Evolutionary conservation across 257 asterid genomes (phyloP), one percentile per base, ranked within the genome.

Genomic region (Nicotiana benthamiana): DNA sequence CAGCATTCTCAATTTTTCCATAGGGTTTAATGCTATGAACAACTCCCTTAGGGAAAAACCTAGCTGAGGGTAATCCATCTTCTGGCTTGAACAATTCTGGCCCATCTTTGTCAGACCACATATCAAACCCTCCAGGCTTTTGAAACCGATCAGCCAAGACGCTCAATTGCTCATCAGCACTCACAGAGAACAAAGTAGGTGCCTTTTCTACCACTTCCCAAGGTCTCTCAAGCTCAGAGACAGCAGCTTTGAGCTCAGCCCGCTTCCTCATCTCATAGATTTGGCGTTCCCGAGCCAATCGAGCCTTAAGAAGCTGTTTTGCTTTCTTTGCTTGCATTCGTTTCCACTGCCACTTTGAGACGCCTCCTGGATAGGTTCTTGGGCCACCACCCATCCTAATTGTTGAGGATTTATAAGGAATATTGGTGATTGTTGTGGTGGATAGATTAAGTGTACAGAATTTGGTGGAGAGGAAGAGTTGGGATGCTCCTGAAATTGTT

Each of bases 361-460:
- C 98, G 1, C 99, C 99, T 20, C 99, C 99, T 0, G 99, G 98
- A 54, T 53, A 96, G 9, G 98, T 96, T n/a, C 98, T 85, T 20
- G 99, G 99, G 24, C 99, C 98, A 6, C 99, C 98, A 9, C 99
- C 99, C 99, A 96, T 94, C 18, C 97, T 89, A 84, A 96, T 89
- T 76, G 86, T 90, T 80, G 89, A 81, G 80, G 85, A 75, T 82
- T 16, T 84, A 81, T 12, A 82, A 63, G 88, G 90, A 51, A 64
- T 28, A 72, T 75, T 61, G 62, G 43, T 51, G 51, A 79, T 74
- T 36, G 34, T 18, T 12, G 83, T 20, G 65, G 87, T n/a, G 66
- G 80, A 36, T 75, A 93, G 85, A 27, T 88, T 83, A 75, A 93
- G 89, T 4, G 78, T 76, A 9, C 92, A 84, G 80, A 85, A 75